phyloP scores from a whole-genome alignment of 2,329 filamentous ascomycete species.

The Lithohypha guttulata region DNA sequence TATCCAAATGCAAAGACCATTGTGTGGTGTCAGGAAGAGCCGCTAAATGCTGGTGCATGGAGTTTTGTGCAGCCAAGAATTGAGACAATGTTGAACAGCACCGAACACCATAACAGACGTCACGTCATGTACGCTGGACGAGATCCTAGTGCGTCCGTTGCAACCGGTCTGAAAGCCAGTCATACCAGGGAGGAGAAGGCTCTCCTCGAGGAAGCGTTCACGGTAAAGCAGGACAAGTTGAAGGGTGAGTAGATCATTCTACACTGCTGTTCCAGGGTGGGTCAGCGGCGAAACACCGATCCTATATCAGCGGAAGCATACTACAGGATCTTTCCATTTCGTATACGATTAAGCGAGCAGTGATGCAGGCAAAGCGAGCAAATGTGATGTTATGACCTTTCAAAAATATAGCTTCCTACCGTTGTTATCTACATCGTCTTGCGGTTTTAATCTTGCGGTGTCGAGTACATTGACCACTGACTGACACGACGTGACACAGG shows the following conservation, averaged over 20 bases:
- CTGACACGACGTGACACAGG: too few species aligned
- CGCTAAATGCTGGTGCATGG: constrained; percentile 94
- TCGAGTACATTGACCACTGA: too few species aligned
- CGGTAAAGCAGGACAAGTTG: constrained; percentile 52
- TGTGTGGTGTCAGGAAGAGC: constrained; percentile 96
- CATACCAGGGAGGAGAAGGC: constrained; percentile 92
- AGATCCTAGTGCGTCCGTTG: constrained; percentile 84
- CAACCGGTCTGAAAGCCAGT: constrained; percentile 77
- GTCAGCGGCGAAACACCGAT: too few species aligned
- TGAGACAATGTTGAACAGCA: constrained; percentile 90
- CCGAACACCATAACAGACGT: constrained; percentile 82
- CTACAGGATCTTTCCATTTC: too few species aligned
- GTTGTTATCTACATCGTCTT: too few species aligned
- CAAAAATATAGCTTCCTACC: too few species aligned
- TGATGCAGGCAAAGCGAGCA: too few species aligned
- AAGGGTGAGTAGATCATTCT: constrained; percentile 39
- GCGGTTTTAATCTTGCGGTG: too few species aligned
- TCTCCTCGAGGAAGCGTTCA: constrained; percentile 56
- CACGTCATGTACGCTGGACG: constrained; percentile 96
- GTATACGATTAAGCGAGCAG: too few species aligned
- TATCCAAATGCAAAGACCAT: constrained; percentile 98
- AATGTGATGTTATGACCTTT: too few species aligned
- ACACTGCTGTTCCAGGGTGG: too few species aligned
- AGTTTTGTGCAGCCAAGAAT: constrained; percentile 94
- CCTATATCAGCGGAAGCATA: too few species aligned